Evolutionary conservation across 768 basidiomycete genomes (phyloP), one percentile per base, ranked within the genome.

Genomic region (Amanita rubescens): DNA sequence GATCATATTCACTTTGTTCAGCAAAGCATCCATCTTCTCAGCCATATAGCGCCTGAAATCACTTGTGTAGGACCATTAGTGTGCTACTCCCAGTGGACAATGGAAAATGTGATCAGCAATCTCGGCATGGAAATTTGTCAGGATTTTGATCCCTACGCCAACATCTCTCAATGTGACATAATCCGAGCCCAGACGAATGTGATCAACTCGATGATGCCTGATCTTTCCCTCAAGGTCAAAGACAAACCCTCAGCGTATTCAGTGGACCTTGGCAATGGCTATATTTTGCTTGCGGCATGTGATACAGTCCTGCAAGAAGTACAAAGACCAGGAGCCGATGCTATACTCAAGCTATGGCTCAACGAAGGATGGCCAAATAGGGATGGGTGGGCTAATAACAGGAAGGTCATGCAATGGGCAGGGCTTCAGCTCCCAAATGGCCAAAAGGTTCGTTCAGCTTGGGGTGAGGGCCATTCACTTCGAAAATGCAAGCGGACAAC

Each of bases 1-100:
- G 60, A 64, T 32, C 57, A 58, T 2, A 43, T 76, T 17, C 74
- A 74, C 53, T 71, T 74, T 51, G 19, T 59, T 14, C 62, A 60
- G 1, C 72, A 56, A 20, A 60, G 65, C 45, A 54, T 73, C 14
- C 71, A 74, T 52, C 54, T 59, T 0, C 47, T 67, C 1, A 17
- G 56, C 1, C 72, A 72, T 51, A 39, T 66, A 25, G 53, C 58
- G 5, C 43, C 42, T 1, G 68, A 75, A 44, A 54, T 59, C 17
- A 33, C 22, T 12, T 56, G 60, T 1, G 27, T 69, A 25, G 69
- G 66, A 0, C 65, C 65, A 20, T 41, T 32, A 1, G 52, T 47
- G 8, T 54, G 33, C 9, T 54, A 35, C 10, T 59, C 65, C 2
- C 65, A 69, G 39, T 72, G 66, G 46, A 48, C 46, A 15, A 48